Conservation (phyloP, 345 rosid genomes). For the Lenwebbia sp. region DNA sequence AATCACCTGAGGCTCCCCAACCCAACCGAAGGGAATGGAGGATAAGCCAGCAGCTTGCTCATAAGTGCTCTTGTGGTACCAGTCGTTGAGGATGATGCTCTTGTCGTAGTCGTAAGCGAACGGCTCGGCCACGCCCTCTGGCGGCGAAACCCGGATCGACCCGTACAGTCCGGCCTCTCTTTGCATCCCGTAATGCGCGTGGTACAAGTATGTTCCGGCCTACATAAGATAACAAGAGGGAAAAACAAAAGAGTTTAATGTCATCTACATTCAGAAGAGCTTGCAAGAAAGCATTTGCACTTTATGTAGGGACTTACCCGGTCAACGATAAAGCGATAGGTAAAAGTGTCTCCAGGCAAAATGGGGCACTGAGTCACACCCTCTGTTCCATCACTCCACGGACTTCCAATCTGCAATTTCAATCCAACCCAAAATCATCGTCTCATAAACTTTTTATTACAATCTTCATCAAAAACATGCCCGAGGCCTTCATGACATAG, state of each 20-base stretch:
- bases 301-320: conserved; percentile 25
- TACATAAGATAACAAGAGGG: conserved; percentile 1
- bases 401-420: conserved; percentile 45
- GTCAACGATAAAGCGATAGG: conserved; percentile 58
- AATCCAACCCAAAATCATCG: neutral
- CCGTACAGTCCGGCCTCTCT: conserved; percentile 65
- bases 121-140: conserved; percentile 42
- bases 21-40: conserved; percentile 54
- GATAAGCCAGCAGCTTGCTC: conserved; percentile 57
- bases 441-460: neutral
- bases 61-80: conserved; percentile 61
- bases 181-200: conserved; percentile 89
- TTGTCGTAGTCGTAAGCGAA: conserved; percentile 50
- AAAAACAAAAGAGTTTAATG: neutral
- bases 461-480: neutral
- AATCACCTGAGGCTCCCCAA: conserved; percentile 66
- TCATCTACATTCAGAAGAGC: neutral
- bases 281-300: neutral
- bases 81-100: conserved; percentile 61
- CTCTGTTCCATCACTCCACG: conserved; percentile 79
- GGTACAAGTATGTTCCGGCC: conserved; percentile 84
- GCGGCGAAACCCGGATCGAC: conserved; percentile 44
- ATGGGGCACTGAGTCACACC: conserved; percentile 78
- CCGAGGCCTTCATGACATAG: neutral
- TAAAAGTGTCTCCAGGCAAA: conserved; percentile 64